These are phyloP conservation scores for Suhomyces sp. DNA, from an alignment of 805 yeast species.

Conservation along the genomic window DNA sequence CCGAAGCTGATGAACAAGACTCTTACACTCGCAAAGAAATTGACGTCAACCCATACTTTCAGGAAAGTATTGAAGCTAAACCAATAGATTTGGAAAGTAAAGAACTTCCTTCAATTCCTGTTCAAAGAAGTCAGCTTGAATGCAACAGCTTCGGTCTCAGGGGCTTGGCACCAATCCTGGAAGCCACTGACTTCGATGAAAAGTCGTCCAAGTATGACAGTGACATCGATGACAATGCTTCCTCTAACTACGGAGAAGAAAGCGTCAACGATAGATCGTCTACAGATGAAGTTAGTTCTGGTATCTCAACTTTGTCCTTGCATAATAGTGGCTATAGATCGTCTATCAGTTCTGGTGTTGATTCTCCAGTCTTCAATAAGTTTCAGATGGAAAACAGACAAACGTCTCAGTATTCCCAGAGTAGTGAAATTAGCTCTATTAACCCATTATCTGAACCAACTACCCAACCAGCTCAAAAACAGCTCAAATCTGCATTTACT, in stretches of 20 bases:
- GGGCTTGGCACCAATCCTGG: constrained; percentile 40
- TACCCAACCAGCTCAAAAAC: background rate
- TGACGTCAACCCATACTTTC: constrained; percentile 7
- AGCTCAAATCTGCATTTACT: constrained; percentile 5
- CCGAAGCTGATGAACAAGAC: constrained; percentile 14
- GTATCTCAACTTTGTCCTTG: constrained; percentile 37
- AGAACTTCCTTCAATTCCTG: constrained; percentile 11
- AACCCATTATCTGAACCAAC: constrained; percentile 14
- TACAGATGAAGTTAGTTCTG: constrained; percentile 24
- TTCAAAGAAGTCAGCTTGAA: constrained; percentile 19
- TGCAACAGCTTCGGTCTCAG: constrained; percentile 23
- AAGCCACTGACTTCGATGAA: constrained; percentile 29
- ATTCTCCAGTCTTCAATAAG: constrained; percentile 18
- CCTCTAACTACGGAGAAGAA: constrained; percentile 16
- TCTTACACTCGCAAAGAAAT: constrained; percentile 4
- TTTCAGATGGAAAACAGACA: constrained; percentile 11
- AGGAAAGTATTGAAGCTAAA: constrained; percentile 15
- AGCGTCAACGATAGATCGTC: constrained; percentile 15
- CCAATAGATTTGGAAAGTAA: constrained; percentile 2
- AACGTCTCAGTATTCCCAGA: constrained; percentile 8
- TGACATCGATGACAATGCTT: constrained; percentile 18
- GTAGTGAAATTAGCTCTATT: constrained; percentile 18
- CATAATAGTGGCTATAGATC: constrained; percentile 38
- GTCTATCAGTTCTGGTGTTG: constrained; percentile 34
- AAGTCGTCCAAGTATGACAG: constrained; percentile 32